A percentile compares a stretch with the other conserved stretches of the same genome.
These are phyloP conservation scores for Lasiodiplodia citricola DNA, from an alignment of 2,329 filamentous ascomycete species.

Conservation along the genomic window DNA sequence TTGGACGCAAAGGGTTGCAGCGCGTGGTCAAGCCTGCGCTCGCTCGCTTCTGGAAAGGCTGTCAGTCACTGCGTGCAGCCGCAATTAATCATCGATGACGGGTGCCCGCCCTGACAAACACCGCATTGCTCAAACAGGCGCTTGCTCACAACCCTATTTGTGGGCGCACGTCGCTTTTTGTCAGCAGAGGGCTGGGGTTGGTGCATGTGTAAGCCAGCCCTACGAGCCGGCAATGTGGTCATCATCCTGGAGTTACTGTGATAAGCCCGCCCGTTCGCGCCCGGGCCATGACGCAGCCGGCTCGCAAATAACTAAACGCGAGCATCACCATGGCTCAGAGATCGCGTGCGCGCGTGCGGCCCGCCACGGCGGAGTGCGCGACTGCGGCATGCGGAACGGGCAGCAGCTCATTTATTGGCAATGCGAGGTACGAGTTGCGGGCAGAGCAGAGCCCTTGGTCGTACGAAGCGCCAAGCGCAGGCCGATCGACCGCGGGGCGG, in stretches of 20 bases:
- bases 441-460: slow-evolving; percentile 9
- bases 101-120: not conserved
- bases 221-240: slow-evolving; percentile 24
- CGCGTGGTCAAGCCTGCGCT: not conserved
- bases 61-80: not conserved
- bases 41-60: not conserved
- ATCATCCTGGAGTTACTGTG: slow-evolving; percentile 12
- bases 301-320: slow-evolving; percentile 16
- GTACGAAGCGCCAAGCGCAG: slow-evolving; percentile 4
- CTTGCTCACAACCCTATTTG: slow-evolving; percentile 4
- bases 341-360: not conserved
- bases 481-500: slow-evolving; percentile 24
- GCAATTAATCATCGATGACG: slow-evolving; percentile 18
- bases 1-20: slow-evolving; percentile 12
- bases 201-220: slow-evolving; percentile 21
- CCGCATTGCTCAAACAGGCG: not conserved
- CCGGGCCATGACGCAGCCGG: not conserved
- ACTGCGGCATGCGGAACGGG: slow-evolving; percentile 6
- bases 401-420: slow-evolving; percentile 13
- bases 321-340: not conserved
- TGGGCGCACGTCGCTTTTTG: slow-evolving; percentile 13
- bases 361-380: not conserved
- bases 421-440: slow-evolving; percentile 17
- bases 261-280: slow-evolving; percentile 20
- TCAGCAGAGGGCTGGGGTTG: slow-evolving; percentile 17